Evolutionary conservation across 129 eudicot genomes (phyloP), one percentile per base, ranked within the genome.

Genomic region (Flaveria bidentis): DNA sequence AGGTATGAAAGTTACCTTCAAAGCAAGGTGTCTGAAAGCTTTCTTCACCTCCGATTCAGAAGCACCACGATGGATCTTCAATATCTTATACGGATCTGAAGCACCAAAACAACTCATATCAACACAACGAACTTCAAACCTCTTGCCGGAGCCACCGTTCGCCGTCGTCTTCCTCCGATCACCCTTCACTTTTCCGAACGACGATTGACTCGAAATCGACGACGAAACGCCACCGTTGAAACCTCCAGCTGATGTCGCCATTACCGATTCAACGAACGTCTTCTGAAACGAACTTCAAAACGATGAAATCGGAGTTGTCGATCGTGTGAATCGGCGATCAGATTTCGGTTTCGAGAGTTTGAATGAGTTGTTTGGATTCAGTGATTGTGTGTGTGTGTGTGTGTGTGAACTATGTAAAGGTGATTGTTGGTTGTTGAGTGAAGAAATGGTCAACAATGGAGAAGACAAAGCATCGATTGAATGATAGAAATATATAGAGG

Each of bases 41-140:
- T 83, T 90, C 68, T 84, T 88, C 67, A 93, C 91, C 79, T 93
- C 96, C 6, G 94, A 85, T 85, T 90, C 96, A 76, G 96, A 86
- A 28, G 98, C 92, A 33, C 95, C 95, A 23, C 56, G 96, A 26
- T 62, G 69, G 76, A 93, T 77, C 77, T 62, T 81, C 49, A 93
- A 83, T 16, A 86, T 83, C 63, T 88, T 80, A 81, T 93, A 93
- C 2, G 96, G 89, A 90, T 93, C 98, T 3, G 87, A 71, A 36
- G 41, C 6, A 78, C 25, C 67, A 20, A 47, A 17, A 71, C 42
- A 17, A 64, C 28, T 79, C 23, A 25, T 53, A 18, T 77, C 82
- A 60, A 67, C 78, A 52, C 89, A 88, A 0, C 82, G 65, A 14
- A 88, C 81, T 46, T 73, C 51, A 18, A 41, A 76, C 42, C 28